Conservation (phyloP, 2,329 filamentous ascomycete species). For the Sporothrix sp. region DNA sequence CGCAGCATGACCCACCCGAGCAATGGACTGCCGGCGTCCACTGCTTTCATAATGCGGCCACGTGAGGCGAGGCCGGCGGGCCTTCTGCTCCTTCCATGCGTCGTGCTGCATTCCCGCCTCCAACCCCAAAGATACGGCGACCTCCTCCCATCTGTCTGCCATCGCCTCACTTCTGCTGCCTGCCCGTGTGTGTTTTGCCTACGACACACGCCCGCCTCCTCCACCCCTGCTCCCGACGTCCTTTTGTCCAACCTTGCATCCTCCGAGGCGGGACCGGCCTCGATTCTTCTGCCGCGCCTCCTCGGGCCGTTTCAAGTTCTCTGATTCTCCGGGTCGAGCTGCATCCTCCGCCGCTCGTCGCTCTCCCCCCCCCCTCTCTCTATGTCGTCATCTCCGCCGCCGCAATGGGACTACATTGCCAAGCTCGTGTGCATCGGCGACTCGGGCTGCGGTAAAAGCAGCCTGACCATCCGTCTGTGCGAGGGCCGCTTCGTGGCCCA, state of each 20-base stretch:
- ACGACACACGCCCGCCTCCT: too few species aligned
- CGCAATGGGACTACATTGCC: constrained; percentile 96
- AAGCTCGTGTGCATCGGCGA: constrained; percentile 98
- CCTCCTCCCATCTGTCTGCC: too few species aligned
- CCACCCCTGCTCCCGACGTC: too few species aligned
- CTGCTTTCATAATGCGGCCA: constrained; percentile 3
- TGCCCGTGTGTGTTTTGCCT: too few species aligned
- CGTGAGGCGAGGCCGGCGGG: constrained; percentile 2
- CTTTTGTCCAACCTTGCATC: too few species aligned
- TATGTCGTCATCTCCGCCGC: constrained; percentile 40
- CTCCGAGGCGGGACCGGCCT: too few species aligned
- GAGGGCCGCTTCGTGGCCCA: constrained; percentile 90
- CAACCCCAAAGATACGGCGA: too few species aligned
- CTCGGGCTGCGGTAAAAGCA: constrained; percentile 90
- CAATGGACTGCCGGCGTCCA: background rate
- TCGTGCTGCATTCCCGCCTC: too few species aligned
- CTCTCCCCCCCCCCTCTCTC: constrained; percentile 9
- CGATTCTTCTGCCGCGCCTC: too few species aligned
- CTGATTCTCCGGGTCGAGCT: too few species aligned
- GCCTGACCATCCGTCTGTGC: constrained; percentile 88
- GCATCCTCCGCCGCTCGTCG: too few species aligned
- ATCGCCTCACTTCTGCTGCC: too few species aligned
- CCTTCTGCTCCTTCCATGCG: background rate
- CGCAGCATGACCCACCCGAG: constrained; percentile 2
- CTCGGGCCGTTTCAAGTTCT: background rate